Conservation (phyloP, 129 eudicot species). For the Pseudognaphalium luteoalbum region DNA sequence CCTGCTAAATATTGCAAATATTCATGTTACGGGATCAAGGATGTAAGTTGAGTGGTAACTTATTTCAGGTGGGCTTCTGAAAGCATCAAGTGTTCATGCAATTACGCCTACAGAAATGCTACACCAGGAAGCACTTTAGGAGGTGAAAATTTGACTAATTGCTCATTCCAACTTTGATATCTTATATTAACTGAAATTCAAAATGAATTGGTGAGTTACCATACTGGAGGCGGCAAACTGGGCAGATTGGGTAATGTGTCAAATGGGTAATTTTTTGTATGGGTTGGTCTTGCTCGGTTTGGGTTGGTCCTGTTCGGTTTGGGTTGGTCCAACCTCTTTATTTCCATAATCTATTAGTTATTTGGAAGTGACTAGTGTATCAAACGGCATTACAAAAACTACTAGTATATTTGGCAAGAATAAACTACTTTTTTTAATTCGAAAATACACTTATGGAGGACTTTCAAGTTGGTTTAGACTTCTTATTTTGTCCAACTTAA, state of each 20-base stretch:
- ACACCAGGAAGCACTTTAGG: slow-evolving; percentile 91
- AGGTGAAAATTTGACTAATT: slow-evolving; percentile 42
- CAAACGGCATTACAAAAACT: background rate
- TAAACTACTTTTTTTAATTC: background rate
- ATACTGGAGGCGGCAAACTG: background rate
- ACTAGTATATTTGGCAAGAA: background rate
- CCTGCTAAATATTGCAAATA: background rate
- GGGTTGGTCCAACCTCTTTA: background rate
- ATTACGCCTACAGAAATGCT: slow-evolving; percentile 94
- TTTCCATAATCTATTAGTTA: background rate
- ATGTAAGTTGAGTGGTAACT: background rate
- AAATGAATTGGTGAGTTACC: background rate
- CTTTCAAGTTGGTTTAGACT: background rate
- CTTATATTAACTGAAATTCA: slow-evolving; percentile 8
- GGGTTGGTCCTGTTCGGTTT: background rate
- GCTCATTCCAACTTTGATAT: background rate
- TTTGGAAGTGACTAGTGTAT: background rate
- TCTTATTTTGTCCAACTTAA: no score
- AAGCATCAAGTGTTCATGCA: slow-evolving; percentile 76
- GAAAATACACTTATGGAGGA: background rate
- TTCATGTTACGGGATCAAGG: background rate
- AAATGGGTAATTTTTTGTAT: background rate
- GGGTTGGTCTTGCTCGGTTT: background rate
- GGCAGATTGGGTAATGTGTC: background rate
- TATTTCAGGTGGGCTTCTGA: slow-evolving; percentile 93